Conservation (phyloP, 1,284 basidiomycete species). For the Mrakiaceae sp. region DNA sequence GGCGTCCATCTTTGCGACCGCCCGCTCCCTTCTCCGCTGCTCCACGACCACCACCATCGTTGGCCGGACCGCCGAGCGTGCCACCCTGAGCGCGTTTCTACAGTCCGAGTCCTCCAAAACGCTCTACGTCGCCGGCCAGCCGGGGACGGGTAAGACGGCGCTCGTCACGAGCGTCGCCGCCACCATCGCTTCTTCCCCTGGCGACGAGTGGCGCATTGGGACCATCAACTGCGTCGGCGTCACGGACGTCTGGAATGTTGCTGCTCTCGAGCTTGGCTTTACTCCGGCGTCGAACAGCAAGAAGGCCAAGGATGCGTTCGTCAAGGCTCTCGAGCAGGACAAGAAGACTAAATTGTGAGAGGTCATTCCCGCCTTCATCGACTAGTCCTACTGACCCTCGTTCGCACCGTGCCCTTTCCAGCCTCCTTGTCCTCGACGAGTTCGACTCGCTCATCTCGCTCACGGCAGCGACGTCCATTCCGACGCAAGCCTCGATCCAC, state of each 20-base stretch:
- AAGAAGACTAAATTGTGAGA: conserved; percentile 8
- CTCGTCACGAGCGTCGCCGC: conserved; percentile 26
- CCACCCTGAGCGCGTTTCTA: background rate
- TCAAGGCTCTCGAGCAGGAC: background rate
- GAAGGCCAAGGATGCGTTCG: background rate
- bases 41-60: background rate
- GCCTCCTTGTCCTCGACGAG: conserved; percentile 35
- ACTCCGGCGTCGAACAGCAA: background rate
- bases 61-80: conserved; percentile 4
- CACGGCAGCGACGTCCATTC: conserved; percentile 17
- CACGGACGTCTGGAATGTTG: conserved; percentile 15
- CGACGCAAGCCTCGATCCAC: conserved; percentile 22
- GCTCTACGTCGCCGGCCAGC: conserved; percentile 34
- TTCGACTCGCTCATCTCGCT: conserved; percentile 33
- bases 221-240: conserved; percentile 35
- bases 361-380: background rate
- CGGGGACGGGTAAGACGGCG: conserved; percentile 38
- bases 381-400: background rate
- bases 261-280: background rate
- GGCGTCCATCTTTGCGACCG: background rate
- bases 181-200: conserved; percentile 7
- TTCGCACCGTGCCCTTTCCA: conserved; percentile 7
- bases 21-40: background rate
- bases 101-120: background rate
- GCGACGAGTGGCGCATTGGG: conserved; percentile 28